Base-by-base conservation (phyloP, 148 eudicot genomes). In the Nepenthes mirabilis region DNA sequence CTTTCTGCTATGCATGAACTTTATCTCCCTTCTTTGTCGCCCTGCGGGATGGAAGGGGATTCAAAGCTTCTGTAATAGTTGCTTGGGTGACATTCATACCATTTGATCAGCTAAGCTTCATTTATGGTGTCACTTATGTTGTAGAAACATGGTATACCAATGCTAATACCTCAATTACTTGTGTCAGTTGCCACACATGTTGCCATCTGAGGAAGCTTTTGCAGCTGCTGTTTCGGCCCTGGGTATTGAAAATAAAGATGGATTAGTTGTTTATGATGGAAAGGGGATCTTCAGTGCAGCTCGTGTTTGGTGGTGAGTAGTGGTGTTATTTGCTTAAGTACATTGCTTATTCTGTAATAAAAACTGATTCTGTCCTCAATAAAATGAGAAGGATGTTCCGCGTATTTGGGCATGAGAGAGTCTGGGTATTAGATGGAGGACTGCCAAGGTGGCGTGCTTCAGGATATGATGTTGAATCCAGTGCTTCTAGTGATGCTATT, bases 361-460 rank as follows among this genome's bases (percentile, higher is more conserved):
- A n/a, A 73, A 55, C 37, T 74, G 37, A 60, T 56, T 51, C 14
- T 60, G n/a, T 61, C 37, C 53, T 65, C 35, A 35, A 48, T 61
- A 34, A 66, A 52, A 54, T 66, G 34, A 58, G 57, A 73, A 93
- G 99, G 99, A 93, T 93, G 99, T 93, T 93, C 65, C 79, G 96
- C 68, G 96, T 86, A 49, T 93, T 88, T 75, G 99, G 99, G 60
- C 96, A 93, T 75, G 91, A 93, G 43, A 82, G 75, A 81, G 83
- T 93, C 64, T 93, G 99, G 99, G 99, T 93, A 69, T 78, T 93
- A 67, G 95, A 93, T 72, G 99, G 99, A 67, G 99, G 99, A 60
- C 83, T 93, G 34, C 99, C 96, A 43, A 75, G 78, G 72, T 93
- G 99, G 99, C 87, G 89, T 53, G 85, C 88, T 63, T 80, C 81